phyloP scores from a whole-genome alignment of 306 rosid species.

The Trifolium subterraneum region DNA sequence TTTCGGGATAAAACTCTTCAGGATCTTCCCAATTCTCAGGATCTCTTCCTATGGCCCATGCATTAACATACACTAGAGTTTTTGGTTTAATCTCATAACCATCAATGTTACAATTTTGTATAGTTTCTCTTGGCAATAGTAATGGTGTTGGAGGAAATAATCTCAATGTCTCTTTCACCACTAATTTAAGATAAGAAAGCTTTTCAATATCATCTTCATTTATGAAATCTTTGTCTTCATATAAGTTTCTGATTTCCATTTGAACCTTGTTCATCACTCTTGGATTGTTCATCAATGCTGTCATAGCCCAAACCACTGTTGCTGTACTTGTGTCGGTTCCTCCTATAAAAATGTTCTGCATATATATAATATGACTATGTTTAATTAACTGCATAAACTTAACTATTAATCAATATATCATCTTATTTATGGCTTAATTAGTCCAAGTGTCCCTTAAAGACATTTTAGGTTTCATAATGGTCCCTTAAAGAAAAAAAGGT shows the following conservation, averaged over 20 bases:
- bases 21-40: conserved; percentile 44
- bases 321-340: conserved; percentile 47
- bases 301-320: conserved; percentile 44
- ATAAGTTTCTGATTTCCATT: conserved; percentile 33
- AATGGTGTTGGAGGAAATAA: conserved; percentile 47
- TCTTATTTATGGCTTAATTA: too few species aligned
- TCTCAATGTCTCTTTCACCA: conserved; percentile 51
- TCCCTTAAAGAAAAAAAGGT: too few species aligned
- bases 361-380: not conserved
- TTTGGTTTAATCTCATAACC: conserved; percentile 46
- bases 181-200: conserved; percentile 46
- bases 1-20: conserved; percentile 43
- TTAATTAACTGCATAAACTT: not conserved
- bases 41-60: conserved; percentile 49
- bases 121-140: conserved; percentile 47
- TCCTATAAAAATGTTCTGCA: conserved; percentile 51
- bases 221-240: conserved; percentile 38
- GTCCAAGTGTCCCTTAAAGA: too few species aligned
- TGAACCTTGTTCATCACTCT: conserved; percentile 38
- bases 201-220: conserved; percentile 48
- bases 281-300: conserved; percentile 36
- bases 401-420: not conserved
- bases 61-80: conserved; percentile 39
- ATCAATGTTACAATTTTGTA: conserved; percentile 28
- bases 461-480: too few species aligned